These are phyloP conservation scores for Camelina laxa DNA, from an alignment of 345 rosid species.

Conservation along the genomic window DNA sequence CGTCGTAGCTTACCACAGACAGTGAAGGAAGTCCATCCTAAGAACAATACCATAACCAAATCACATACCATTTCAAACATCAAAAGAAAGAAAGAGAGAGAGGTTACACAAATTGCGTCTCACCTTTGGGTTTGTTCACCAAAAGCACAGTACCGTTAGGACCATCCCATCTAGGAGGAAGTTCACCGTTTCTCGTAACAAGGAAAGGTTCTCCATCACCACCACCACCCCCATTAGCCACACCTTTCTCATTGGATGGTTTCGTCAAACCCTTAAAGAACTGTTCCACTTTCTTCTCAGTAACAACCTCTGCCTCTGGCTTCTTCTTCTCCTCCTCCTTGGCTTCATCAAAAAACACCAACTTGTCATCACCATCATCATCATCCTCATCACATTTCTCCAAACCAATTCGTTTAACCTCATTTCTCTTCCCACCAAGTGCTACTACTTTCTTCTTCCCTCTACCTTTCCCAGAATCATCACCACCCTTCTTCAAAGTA, in stretches of 20 bases:
- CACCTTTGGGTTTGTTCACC: constrained; percentile 95
- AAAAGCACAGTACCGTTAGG: constrained; percentile 81
- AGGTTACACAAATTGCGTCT: constrained; percentile 22
- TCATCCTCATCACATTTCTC: constrained; percentile 28
- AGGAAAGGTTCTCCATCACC: constrained; percentile 72
- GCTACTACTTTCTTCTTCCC: constrained; percentile 42
- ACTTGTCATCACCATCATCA: constrained; percentile 47
- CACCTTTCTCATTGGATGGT: constrained; percentile 58
- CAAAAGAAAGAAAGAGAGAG: constrained; percentile 4
- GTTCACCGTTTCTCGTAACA: constrained; percentile 69
- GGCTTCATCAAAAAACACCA: constrained; percentile 75
- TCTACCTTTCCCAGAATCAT: constrained; percentile 36
- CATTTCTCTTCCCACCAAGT: constrained; percentile 31
- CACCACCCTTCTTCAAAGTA: constrained; percentile 36
- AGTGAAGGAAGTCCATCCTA: constrained; percentile 98
- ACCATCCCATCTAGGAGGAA: constrained; percentile 91
- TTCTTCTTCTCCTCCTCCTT: constrained; percentile 52
- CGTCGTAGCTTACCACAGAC: constrained; percentile 97
- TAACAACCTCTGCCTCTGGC: constrained; percentile 51
- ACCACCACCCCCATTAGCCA: constrained; percentile 52
- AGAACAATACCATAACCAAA: constrained; percentile 30
- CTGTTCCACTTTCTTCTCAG: constrained; percentile 85
- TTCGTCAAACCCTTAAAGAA: constrained; percentile 89
- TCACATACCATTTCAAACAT: constrained; percentile 6
- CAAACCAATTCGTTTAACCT: constrained; percentile 32